Base-by-base conservation (phyloP, 345 rosid genomes). In the Limnanthes douglasii region DNA sequence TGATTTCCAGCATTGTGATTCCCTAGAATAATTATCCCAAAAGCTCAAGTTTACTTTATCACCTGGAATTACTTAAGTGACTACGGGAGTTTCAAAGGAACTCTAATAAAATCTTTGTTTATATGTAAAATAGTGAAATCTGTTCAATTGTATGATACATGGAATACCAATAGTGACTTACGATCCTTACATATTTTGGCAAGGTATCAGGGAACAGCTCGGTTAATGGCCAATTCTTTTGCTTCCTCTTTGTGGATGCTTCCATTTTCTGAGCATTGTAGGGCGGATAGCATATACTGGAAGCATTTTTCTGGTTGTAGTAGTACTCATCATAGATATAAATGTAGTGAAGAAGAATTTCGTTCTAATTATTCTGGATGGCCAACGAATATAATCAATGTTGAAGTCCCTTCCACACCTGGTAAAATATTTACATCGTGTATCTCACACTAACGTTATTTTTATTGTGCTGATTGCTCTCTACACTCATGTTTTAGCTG, bases 181-280 rank as follows among this genome's bases (percentile, higher is more conserved):
- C 53, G 31, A 48, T 39, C 53, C 31, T 53, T 33, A 38, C 45
- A 55, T 50, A 40, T 51, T 60, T 59, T 50, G 70, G 78, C 84
- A 70, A 69, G 90, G 67, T 65, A 39, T 55, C 96, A 90, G 98
- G 98, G 96, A 53, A 90, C 98, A 41, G 86, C 94, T 54, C 70
- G 96, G 29, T 54, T 77, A 73, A 64, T 90, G 70, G 76, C 57
- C 69, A 80, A 69, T 69, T 84, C 98, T 14, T 84, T 80, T 47
- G 82, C 72, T 45, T 84, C 98, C 34, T 77, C 94, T 9, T 49
- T 75, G 35, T 90, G 98, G 98, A 74, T 80, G 73, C 37, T 70
- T 73, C 98, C 98, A 20, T 65, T 74, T 56, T 84, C 98, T 11
- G 72, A 90, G 75, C 65, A 90, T 23, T 84, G 98, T 56, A 70